Base-by-base conservation (phyloP, 78 protist species). In the Dictyostelium brefeldianum region DNA sequence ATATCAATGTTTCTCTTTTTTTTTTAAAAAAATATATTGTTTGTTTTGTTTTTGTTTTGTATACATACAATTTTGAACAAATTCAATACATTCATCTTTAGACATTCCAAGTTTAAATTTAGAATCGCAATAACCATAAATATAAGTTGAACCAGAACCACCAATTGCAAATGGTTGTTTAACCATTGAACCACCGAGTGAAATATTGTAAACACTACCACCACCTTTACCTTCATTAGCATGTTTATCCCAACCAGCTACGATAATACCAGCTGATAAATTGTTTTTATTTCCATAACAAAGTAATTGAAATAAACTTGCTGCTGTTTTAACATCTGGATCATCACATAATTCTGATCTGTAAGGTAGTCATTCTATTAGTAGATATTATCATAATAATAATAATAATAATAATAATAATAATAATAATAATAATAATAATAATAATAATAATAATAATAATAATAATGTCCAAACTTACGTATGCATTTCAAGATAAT, bases 131-230 rank as follows among this genome's bases (percentile, higher is more conserved):
- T 79, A 96, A 56, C 99, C 99, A 91, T 94, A 98, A 75, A 99
- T 96, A 96, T 92, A 99, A 1, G 97, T 87, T 14, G 98, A 96
- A 43, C 99, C 99, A 2, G 98, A 96, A 48, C 99, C 99, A n/a
- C 99, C 99, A n/a, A 98, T 93, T 25, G 97, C 80, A 81, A 90
- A 96, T 36, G 96, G 96, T 82, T 94, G 97, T 48, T 90, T 85
- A 54, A 96, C 79, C 71, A 96, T 43, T 47, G 98, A 81, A 17
- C 99, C 99, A 15, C 99, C 99, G 3, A 98, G 97, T 15, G 99
- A 98, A 50, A 98, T 95, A 56, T 75, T 74, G 92, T 93, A 98
- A 48, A 99, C 99, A 64, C 85, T 56, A 57, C 97, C 97, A 7
- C 99, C 99, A 3, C 43, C 43, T 36, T 36, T 36, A 36, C 43